These are phyloP conservation scores for Pestalotiopsis sp. DNA, from an alignment of 2,329 filamentous ascomycete species.

Conservation along the genomic window DNA sequence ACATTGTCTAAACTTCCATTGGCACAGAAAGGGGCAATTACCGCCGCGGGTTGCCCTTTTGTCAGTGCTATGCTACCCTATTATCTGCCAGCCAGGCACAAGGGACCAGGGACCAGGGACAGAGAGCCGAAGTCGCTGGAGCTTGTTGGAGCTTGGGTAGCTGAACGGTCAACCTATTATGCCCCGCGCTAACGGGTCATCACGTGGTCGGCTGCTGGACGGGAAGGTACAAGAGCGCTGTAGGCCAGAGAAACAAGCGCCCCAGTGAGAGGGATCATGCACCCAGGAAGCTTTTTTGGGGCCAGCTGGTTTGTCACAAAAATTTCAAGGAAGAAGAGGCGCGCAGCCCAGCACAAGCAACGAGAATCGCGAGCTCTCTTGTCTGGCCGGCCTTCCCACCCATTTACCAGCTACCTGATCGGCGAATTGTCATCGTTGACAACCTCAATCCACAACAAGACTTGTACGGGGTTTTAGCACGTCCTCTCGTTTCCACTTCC, in stretches of 20 bases:
- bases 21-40: background rate
- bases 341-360: background rate
- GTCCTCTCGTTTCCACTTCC: conserved; percentile 11
- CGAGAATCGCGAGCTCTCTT: background rate
- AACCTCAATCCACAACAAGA: conserved; percentile 1
- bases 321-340: background rate
- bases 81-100: background rate
- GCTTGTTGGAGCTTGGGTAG: background rate
- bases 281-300: background rate
- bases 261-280: too few relatives aligned
- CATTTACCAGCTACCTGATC: background rate
- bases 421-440: conserved; percentile 1
- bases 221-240: background rate
- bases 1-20: too few relatives aligned
- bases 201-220: background rate
- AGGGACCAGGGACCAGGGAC: background rate
- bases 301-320: background rate
- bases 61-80: background rate
- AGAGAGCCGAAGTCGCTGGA: background rate
- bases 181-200: background rate
- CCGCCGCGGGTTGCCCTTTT: background rate
- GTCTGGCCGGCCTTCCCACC: background rate
- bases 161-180: background rate
- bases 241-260: too few relatives aligned
- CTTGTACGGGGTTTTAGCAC: background rate